Percentiles rank a stretch among this genome's conserved stretches.
These are phyloP conservation scores for Euphorbia schlechtendalii DNA, from an alignment of 441 rosid species.

Conservation along the genomic window DNA sequence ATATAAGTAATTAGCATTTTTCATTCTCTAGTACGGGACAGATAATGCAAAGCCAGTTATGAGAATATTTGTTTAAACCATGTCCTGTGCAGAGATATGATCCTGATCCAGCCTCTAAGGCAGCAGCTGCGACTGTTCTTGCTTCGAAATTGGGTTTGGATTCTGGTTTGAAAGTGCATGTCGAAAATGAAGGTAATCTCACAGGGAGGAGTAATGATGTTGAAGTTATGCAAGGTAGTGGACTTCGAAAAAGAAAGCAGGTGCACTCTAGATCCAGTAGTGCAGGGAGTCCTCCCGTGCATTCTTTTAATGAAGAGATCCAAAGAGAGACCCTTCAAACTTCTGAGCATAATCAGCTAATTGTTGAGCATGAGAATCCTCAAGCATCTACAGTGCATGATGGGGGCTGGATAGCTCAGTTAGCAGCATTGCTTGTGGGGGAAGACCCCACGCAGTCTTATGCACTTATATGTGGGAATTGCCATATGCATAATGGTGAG, in stretches of 20 bases:
- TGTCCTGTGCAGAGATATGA: conserved; percentile 70
- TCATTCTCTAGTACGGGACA: background rate
- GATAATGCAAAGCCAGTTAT: too few relatives aligned
- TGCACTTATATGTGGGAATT: conserved; percentile 88
- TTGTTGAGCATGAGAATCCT: conserved; percentile 55
- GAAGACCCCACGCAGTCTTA: conserved; percentile 89
- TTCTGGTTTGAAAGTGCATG: conserved; percentile 69
- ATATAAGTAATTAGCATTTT: background rate
- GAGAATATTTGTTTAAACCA: background rate
- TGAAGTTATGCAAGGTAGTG: conserved; percentile 51
- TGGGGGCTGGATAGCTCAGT: conserved; percentile 80
- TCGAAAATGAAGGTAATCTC: conserved; percentile 54
- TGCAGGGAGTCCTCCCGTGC: conserved; percentile 37
- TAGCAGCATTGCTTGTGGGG: conserved; percentile 87
- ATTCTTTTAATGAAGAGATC: conserved; percentile 37
- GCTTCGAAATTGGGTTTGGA: conserved; percentile 93
- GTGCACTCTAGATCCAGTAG: conserved; percentile 39
- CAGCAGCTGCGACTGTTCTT: conserved; percentile 89
- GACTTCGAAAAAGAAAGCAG: conserved; percentile 71
- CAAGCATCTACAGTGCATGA: conserved; percentile 43
- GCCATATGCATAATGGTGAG: conserved; percentile 92
- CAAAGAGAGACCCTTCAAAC: conserved; percentile 29
- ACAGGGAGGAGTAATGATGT: conserved; percentile 55
- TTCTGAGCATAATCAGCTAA: conserved; percentile 45
- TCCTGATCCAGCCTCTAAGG: conserved; percentile 94